Base-by-base conservation (phyloP, 768 basidiomycete genomes). In the Candolleomyces efflorescens region DNA sequence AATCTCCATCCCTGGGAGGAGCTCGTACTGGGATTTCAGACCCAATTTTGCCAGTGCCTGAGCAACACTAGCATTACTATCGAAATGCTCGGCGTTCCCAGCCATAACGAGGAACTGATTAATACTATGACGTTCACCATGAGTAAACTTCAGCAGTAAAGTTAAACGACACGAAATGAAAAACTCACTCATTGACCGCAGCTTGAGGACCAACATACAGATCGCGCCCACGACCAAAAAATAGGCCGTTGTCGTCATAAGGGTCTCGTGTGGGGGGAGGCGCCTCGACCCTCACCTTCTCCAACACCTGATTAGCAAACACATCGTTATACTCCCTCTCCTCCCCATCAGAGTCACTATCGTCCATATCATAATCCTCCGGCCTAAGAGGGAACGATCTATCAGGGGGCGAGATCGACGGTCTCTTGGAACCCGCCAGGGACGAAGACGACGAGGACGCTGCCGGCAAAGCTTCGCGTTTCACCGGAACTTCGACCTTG, bases 1-100 rank as follows among this genome's bases (percentile, higher is more conserved):
- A 23, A 89, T 74, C 15, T 73, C 74, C 79, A 90, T 83, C 4
- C 83, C 84, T 0, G 82, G 82, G 1, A 90, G 58, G 22, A 74
- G 67, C 26, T 82, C 73, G 39, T 77, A 72, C 53, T 83, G 72
- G 37, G 61, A 67, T n/a, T 68, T 63, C 37, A 92, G 68, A 0
- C 78, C 79, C 20, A 92, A 76, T 55, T 75, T 75, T 41, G 74
- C 63, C 0, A 87, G 72, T 0, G 85, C 85, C 20, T 79, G 73
- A 17, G 83, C 82, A 13, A 92, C 77, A 24, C 72, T 83, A 1
- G 72, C 81, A 62, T 85, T 83, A 2, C 78, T 79, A 60, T 85
- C 83, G 63, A 87, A 87, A 17, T 70, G 70, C 61, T 82, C 82
- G 0, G 81, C 74, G 64, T 85, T 85, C 1, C 82, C 82, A 23